Conservation (phyloP, 371 early-diverging fungal genomes). For the Rhizomucor miehei region DNA sequence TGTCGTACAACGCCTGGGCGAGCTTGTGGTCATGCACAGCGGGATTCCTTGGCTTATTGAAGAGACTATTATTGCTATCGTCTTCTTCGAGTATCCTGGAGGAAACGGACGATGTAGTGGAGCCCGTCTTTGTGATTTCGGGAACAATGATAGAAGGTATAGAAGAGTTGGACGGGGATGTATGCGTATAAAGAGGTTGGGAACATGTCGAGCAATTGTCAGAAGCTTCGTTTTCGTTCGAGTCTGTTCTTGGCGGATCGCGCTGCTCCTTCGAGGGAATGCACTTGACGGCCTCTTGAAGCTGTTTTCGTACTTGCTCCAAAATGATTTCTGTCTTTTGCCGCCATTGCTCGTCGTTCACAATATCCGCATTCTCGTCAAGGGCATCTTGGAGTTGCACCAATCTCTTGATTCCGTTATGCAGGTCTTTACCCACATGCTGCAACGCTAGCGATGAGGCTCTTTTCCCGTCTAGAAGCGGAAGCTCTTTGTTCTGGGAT, state of each 20-base stretch:
- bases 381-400: constrained; percentile 19
- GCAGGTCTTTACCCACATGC: constrained; percentile 7
- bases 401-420: constrained; percentile 17
- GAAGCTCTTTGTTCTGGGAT: constrained; percentile 3
- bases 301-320: constrained; percentile 21
- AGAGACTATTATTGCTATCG: constrained; percentile 5
- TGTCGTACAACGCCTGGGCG: too few relatives aligned
- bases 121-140: constrained; percentile 11
- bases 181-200: too few relatives aligned
- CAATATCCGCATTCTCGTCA: constrained; percentile 9
- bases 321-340: constrained; percentile 20
- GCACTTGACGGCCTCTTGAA: constrained; percentile 22
- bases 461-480: not conserved
- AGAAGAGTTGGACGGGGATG: not conserved
- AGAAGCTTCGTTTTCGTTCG: too few relatives aligned
- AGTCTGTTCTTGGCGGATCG: not conserved
- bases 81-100: constrained; percentile 24
- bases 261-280: not conserved
- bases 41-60: too few relatives aligned
- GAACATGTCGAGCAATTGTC: too few relatives aligned
- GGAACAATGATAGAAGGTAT: constrained; percentile 1
- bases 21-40: too few relatives aligned
- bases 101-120: constrained; percentile 2
- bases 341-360: constrained; percentile 18
- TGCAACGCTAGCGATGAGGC: not conserved